These are phyloP conservation scores for Aspergillus proliferans DNA, from an alignment of 2,329 filamentous ascomycete genomes.

Conservation along the genomic window DNA sequence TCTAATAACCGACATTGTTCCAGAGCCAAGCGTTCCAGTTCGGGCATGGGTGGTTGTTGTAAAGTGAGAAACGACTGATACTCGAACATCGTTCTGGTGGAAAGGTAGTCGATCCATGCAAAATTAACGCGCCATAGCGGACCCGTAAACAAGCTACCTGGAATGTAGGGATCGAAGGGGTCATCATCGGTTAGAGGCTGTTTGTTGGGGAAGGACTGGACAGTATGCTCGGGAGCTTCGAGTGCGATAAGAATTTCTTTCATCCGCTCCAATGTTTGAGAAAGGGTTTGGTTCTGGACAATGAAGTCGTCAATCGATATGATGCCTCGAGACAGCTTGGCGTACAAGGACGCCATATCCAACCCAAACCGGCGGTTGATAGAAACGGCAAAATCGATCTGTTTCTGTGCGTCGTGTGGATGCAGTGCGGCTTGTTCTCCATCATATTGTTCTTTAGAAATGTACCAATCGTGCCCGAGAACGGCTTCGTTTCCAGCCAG, in stretches of 20 bases:
- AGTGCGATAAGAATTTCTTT: slow-evolving; percentile 56
- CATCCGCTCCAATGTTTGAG: slow-evolving; percentile 36
- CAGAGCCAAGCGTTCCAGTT: slow-evolving; percentile 58
- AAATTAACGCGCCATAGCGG: slow-evolving; percentile 70
- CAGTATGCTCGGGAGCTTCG: slow-evolving; percentile 55
- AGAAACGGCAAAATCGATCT: slow-evolving; percentile 61
- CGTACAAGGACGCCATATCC: slow-evolving; percentile 74
- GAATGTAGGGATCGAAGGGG: slow-evolving; percentile 67
- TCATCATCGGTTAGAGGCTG: slow-evolving; percentile 53
- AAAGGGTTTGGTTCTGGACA: slow-evolving; percentile 53
- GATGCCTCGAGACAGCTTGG: slow-evolving; percentile 58
- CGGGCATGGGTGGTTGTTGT: slow-evolving; percentile 45
- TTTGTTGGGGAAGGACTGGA: slow-evolving; percentile 57
- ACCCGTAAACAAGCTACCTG: slow-evolving; percentile 62
- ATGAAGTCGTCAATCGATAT: slow-evolving; percentile 61
- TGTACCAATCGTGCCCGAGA: slow-evolving; percentile 73
- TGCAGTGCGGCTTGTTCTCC: slow-evolving; percentile 52
- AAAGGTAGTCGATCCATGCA: slow-evolving; percentile 69
- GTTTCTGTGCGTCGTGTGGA: slow-evolving; percentile 59
- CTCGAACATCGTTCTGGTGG: slow-evolving; percentile 72
- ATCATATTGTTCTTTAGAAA: slow-evolving; percentile 58
- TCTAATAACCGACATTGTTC: slow-evolving; percentile 73
- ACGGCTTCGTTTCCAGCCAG: slow-evolving; percentile 72
- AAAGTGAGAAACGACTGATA: slow-evolving; percentile 61
- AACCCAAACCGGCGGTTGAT: slow-evolving; percentile 66